phyloP scores from a whole-genome alignment of 1,284 basidiomycete genomes.

The Sporisorium graminicola region DNA sequence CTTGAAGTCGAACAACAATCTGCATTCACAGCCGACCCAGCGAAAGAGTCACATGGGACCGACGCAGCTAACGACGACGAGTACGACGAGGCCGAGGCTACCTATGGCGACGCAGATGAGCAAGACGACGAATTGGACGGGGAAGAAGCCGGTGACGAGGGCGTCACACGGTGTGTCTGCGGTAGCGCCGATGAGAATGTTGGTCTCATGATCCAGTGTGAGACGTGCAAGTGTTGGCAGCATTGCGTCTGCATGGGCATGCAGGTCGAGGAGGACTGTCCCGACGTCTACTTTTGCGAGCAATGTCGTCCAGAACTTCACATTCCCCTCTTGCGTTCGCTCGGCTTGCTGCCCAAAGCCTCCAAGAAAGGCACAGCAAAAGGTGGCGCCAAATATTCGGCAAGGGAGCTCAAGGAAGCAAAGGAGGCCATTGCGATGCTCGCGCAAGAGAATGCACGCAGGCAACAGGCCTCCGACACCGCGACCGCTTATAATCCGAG shows the following conservation, averaged over 20 bases:
- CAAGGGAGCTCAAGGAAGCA: slow-evolving; percentile 65
- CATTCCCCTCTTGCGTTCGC: slow-evolving; percentile 63
- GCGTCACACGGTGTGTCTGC: slow-evolving; percentile 93
- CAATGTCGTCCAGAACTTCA: slow-evolving; percentile 90
- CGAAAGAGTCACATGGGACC: neutral
- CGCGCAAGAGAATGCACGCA: slow-evolving; percentile 62
- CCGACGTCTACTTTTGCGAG: slow-evolving; percentile 85
- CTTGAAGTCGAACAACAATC: slow-evolving; percentile 11
- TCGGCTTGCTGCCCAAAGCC: slow-evolving; percentile 59
- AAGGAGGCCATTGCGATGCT: slow-evolving; percentile 65
- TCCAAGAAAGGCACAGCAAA: slow-evolving; percentile 58
- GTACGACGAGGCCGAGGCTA: slow-evolving; percentile 24
- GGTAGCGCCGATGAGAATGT: slow-evolving; percentile 78
- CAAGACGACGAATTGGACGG: slow-evolving; percentile 33
- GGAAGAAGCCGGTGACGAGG: slow-evolving; percentile 78
- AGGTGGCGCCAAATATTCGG: slow-evolving; percentile 46
- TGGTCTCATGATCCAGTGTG: slow-evolving; percentile 95
- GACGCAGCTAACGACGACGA: slow-evolving; percentile 8
- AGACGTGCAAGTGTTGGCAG: slow-evolving; percentile 97
- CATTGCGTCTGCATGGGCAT: slow-evolving; percentile 97
- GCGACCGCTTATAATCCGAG: slow-evolving; percentile 36
- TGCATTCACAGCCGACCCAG: neutral
- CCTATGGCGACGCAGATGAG: slow-evolving; percentile 37
- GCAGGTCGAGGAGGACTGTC: slow-evolving; percentile 79
- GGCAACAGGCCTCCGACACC: slow-evolving; percentile 49